Percentiles rank a stretch among this genome's conserved stretches.
These are phyloP conservation scores for Candida bentonensis DNA, from an alignment of 805 yeast species.

Conservation along the genomic window DNA sequence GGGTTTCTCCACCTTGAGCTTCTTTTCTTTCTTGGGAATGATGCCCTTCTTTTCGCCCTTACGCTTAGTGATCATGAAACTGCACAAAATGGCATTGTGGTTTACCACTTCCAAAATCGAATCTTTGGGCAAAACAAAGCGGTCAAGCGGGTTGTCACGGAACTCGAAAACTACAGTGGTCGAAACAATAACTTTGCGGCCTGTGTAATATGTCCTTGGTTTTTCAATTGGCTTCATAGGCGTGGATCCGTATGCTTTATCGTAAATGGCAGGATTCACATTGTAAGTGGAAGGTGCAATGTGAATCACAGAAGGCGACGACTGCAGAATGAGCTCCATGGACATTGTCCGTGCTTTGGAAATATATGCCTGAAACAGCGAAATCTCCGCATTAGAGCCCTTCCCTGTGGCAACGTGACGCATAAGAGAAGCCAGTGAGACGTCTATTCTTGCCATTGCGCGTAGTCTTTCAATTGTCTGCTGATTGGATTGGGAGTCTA, in stretches of 20 bases:
- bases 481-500: conserved; percentile 30
- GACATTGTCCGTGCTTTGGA: conserved; percentile 69
- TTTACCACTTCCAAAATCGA: conserved; percentile 44
- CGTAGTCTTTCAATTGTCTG: conserved; percentile 79
- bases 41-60: conserved; percentile 4
- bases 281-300: conserved; percentile 2
- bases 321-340: conserved; percentile 14
- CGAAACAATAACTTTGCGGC: not conserved
- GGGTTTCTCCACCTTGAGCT: conserved; percentile 14
- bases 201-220: not conserved
- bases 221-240: not conserved
- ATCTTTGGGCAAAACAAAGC: conserved; percentile 65
- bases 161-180: conserved; percentile 58
- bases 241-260: not conserved
- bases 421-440: conserved; percentile 59
- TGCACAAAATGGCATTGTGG: not conserved
- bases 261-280: conserved; percentile 1
- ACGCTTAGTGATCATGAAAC: conserved; percentile 17
- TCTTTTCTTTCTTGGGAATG: conserved; percentile 18
- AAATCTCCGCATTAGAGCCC: conserved; percentile 59
- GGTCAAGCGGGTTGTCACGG: conserved; percentile 58
- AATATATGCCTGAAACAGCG: conserved; percentile 68
- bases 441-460: conserved; percentile 63
- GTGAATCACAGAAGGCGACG: not conserved
- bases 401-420: conserved; percentile 72